These are phyloP conservation scores for Phytophthora tentaculata DNA, from an alignment of 352 stramenopile species.

Conservation along the genomic window DNA sequence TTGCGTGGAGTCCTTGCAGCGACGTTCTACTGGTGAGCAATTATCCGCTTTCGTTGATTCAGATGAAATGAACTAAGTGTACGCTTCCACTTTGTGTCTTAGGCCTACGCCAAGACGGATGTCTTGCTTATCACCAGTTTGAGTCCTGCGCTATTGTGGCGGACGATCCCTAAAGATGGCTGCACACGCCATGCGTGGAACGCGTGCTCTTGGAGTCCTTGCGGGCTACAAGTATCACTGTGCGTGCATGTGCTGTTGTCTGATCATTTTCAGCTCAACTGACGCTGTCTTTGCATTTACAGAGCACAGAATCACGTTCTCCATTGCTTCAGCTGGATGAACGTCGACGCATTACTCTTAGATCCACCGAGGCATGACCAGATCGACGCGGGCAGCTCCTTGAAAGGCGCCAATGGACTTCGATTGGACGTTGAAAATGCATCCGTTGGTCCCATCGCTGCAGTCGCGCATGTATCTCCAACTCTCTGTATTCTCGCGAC, in stretches of 20 bases:
- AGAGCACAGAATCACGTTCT: slow-evolving; percentile 30
- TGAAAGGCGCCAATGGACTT: slow-evolving; percentile 10
- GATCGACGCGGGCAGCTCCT: slow-evolving; percentile 18
- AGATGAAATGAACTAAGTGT: slow-evolving; percentile 2
- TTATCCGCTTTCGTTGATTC: not conserved
- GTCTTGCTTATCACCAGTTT: slow-evolving; percentile 37
- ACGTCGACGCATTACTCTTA: slow-evolving; percentile 16
- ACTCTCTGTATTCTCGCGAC: slow-evolving; percentile 36
- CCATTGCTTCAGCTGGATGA: slow-evolving; percentile 41
- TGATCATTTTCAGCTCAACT: not conserved
- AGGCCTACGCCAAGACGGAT: slow-evolving; percentile 43
- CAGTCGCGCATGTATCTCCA: slow-evolving; percentile 32
- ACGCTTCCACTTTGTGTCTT: not conserved
- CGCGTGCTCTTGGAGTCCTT: slow-evolving; percentile 51
- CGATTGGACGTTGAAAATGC: slow-evolving; percentile 15
- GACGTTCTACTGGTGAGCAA: slow-evolving; percentile 43
- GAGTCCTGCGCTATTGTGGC: slow-evolving; percentile 13
- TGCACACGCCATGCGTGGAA: slow-evolving; percentile 25
- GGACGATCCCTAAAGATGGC: slow-evolving; percentile 20
- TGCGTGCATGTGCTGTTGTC: slow-evolving; percentile 19
- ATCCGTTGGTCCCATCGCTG: slow-evolving; percentile 27
- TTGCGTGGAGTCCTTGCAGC: slow-evolving; percentile 43
- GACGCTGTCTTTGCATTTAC: slow-evolving; percentile 6
- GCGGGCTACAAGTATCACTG: slow-evolving; percentile 48
- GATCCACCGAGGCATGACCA: slow-evolving; percentile 22